Evolutionary conservation across 768 basidiomycete species (phyloP).

Genomic region (Termitomyces sp.): DNA sequence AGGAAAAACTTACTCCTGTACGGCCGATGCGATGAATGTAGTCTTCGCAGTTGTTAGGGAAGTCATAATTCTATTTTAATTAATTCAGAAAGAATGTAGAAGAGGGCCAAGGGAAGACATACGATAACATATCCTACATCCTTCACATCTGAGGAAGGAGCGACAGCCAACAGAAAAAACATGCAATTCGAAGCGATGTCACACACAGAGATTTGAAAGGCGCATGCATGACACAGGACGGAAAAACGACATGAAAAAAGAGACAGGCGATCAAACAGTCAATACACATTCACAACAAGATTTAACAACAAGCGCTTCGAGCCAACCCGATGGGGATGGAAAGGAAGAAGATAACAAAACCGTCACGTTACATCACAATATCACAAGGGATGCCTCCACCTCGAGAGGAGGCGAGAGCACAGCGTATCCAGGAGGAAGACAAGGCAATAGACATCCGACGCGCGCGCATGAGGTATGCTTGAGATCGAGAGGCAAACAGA

Average conservation of each 20-base stretch:
- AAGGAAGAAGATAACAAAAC: slow-evolving; percentile 16
- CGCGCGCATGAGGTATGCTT: slow-evolving; percentile 25
- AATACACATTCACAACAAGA: slow-evolving; percentile 33
- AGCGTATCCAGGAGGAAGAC: slow-evolving; percentile 47
- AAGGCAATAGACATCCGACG: slow-evolving; percentile 35
- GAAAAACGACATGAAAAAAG: slow-evolving; percentile 18
- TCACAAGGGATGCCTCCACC: slow-evolving; percentile 32
- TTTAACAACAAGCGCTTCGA: slow-evolving; percentile 46
- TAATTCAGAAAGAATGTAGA: slow-evolving; percentile 7
- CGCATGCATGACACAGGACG: slow-evolving; percentile 1
- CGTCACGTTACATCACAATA: slow-evolving; percentile 14
- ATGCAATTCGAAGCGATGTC: slow-evolving; percentile 29
- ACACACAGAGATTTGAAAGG: slow-evolving; percentile 24
- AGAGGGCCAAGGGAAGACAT: slow-evolving; percentile 27
- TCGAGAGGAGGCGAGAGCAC: slow-evolving; percentile 29
- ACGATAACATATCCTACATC: slow-evolving; percentile 98
- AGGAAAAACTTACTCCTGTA: slow-evolving; percentile 65
- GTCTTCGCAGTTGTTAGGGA: slow-evolving; percentile 97
- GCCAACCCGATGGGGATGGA: slow-evolving; percentile 17
- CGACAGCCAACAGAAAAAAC: slow-evolving; percentile 24
- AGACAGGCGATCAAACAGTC: slow-evolving; percentile 38
- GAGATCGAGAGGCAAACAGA: slow-evolving; percentile 28
- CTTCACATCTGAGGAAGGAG: slow-evolving; percentile 81
- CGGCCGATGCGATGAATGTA: slow-evolving; percentile 99
- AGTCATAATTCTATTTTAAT: slow-evolving; percentile 81